Percentiles rank a stretch among this genome's conserved stretches.
Conservation (phyloP, 306 rosid genomes). For the Cucumis melo region DNA sequence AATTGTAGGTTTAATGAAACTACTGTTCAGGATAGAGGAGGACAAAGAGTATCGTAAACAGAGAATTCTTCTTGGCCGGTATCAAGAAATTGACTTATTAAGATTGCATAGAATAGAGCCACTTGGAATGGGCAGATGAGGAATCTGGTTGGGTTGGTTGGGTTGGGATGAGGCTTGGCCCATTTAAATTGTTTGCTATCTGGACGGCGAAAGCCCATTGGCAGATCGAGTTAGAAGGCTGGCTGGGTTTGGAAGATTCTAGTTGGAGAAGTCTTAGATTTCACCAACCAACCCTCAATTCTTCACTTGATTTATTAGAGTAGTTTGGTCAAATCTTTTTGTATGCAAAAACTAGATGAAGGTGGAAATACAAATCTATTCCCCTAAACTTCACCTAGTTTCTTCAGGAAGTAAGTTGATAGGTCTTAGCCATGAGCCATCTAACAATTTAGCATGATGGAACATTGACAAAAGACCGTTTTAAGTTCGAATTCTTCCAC, state of each 20-base stretch:
- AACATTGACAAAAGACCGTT: neutral
- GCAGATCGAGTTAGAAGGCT: neutral
- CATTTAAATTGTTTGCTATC: neutral
- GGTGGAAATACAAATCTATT: neutral
- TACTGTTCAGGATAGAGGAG: neutral
- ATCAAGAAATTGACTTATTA: neutral
- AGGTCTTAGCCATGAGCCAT: neutral
- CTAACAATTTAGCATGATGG: too few relatives aligned
- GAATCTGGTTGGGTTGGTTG: neutral
- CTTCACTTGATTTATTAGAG: neutral
- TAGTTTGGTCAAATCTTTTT: neutral
- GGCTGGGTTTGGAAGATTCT: neutral
- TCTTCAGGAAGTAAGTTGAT: neutral
- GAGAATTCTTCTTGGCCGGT: neutral
- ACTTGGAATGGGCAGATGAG: neutral
- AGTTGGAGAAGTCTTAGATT: neutral
- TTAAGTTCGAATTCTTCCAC: too few relatives aligned
- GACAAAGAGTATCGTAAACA: neutral
- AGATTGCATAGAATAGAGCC: neutral
- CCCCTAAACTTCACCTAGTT: neutral
- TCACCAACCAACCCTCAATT: neutral
- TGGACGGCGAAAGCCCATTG: neutral
- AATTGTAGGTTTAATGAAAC: neutral
- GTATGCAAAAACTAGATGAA: neutral
- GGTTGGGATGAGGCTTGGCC: neutral